Conservation (phyloP, 2,329 filamentous ascomycete genomes). For the Metarhizium brunneum region DNA sequence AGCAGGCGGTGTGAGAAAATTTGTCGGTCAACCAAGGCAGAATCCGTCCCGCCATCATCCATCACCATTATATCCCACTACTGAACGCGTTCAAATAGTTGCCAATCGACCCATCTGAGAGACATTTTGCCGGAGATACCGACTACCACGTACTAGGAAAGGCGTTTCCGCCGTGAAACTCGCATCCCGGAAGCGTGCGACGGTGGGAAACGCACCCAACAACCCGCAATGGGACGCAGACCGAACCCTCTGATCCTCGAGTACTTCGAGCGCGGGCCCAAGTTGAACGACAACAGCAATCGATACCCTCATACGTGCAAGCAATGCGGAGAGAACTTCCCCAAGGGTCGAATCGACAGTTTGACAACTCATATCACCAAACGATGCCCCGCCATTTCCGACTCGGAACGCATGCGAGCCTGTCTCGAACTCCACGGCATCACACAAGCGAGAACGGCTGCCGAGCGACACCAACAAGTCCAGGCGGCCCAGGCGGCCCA, state of each 20-base stretch:
- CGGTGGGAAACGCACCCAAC: constrained; percentile 11
- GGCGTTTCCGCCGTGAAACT: constrained; percentile 1
- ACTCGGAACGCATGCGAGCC: constrained; percentile 66
- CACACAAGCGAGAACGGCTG: constrained; percentile 34
- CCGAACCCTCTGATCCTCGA: constrained; percentile 78
- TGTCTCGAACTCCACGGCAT: constrained; percentile 65
- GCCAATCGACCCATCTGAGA: background rate
- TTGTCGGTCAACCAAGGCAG: constrained; percentile 26
- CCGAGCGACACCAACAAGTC: constrained; percentile 17
- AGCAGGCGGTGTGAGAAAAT: constrained; percentile 24
- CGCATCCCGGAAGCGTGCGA: constrained; percentile 18
- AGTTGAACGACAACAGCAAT: constrained; percentile 83
- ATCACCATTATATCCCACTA: constrained; percentile 9
- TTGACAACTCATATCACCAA: constrained; percentile 75
- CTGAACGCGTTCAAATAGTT: background rate
- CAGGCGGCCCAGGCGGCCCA: constrained; percentile 6
- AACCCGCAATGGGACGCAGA: constrained; percentile 61
- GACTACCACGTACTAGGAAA: background rate
- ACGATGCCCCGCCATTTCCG: constrained; percentile 71
- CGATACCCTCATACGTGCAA: constrained; percentile 89
- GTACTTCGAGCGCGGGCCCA: constrained; percentile 79
- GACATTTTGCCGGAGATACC: background rate
- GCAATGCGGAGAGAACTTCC: constrained; percentile 78
- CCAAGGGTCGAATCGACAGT: constrained; percentile 80
- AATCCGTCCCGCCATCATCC: constrained; percentile 16